These are phyloP conservation scores for Rhizopogon vesiculosus DNA, from an alignment of 768 basidiomycete species.

Conservation along the genomic window DNA sequence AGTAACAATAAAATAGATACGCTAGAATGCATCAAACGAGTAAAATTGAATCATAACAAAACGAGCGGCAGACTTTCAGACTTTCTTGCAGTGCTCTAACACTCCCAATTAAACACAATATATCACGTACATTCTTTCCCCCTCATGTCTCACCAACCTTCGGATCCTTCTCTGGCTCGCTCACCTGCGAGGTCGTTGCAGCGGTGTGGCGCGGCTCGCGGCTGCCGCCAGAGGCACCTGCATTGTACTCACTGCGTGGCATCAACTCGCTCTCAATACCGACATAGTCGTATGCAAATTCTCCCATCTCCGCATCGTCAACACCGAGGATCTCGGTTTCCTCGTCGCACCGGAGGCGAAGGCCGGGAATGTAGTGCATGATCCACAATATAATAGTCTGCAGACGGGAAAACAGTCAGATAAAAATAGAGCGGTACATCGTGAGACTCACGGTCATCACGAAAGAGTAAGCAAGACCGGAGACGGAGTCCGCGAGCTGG, in stretches of 20 bases:
- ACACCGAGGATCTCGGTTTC: conserved; percentile 78
- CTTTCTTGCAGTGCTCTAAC: background rate
- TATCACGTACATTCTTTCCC: too few relatives aligned
- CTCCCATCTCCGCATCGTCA: conserved; percentile 88
- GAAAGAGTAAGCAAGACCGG: conserved; percentile 69
- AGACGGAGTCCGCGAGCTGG: conserved; percentile 72
- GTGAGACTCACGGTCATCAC: conserved; percentile 58
- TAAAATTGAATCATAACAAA: background rate
- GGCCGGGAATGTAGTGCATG: conserved; percentile 84
- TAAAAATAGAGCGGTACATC: background rate
- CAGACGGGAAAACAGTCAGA: background rate
- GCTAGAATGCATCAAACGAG: background rate
- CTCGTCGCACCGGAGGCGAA: conserved; percentile 63
- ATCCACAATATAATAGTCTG: conserved; percentile 80
- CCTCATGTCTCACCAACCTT: background rate
- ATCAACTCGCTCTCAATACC: conserved; percentile 56
- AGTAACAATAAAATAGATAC: background rate
- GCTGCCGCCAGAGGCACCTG: conserved; percentile 22
- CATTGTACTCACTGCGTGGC: conserved; percentile 25
- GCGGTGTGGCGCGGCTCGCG: conserved; percentile 30
- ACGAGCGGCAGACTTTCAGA: background rate
- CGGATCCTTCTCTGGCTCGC: conserved; percentile 21
- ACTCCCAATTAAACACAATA: background rate
- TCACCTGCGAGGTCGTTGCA: conserved; percentile 20
- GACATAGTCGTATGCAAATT: conserved; percentile 86